Conservation (phyloP, 768 basidiomycete genomes). For the Melanogaster broomeanus region DNA sequence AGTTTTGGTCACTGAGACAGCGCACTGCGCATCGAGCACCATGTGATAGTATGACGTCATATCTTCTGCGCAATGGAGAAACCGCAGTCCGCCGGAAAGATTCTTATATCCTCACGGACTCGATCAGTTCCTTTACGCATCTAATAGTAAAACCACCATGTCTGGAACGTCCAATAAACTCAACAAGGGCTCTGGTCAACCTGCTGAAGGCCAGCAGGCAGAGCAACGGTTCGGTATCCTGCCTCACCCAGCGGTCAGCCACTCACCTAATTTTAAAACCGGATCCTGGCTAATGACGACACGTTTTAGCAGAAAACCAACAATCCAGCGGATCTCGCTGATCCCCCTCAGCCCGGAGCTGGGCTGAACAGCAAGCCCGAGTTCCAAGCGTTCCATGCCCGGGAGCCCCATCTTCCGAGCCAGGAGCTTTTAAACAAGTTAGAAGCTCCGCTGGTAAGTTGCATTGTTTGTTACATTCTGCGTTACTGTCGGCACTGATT, state of each 20-base stretch:
- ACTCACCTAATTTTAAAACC: not conserved
- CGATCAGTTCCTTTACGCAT: not conserved
- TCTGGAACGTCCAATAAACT: slow-evolving; percentile 11
- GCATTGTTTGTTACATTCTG: not conserved
- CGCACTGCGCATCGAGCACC: not conserved
- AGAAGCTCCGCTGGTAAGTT: slow-evolving; percentile 48
- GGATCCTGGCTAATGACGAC: not conserved
- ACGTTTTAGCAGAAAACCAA: slow-evolving; percentile 53
- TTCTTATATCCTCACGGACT: not conserved
- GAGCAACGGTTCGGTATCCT: slow-evolving; percentile 52
- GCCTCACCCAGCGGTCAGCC: slow-evolving; percentile 62
- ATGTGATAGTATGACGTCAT: slow-evolving; percentile 19
- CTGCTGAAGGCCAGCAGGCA: not conserved
- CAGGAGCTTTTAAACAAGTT: slow-evolving; percentile 44
- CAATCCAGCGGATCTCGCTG: slow-evolving; percentile 53
- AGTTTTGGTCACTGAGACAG: not conserved
- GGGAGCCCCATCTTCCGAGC: slow-evolving; percentile 52
- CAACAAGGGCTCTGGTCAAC: not conserved
- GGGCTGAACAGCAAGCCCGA: slow-evolving; percentile 41
- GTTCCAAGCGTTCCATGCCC: slow-evolving; percentile 47
- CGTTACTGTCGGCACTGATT: not conserved
- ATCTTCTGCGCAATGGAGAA: not conserved
- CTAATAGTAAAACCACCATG: slow-evolving; percentile 10
- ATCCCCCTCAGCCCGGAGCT: slow-evolving; percentile 36
- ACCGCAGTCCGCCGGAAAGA: not conserved